phyloP scores from a whole-genome alignment of 2,329 filamentous ascomycete genomes.

The Lasiodiplodia sp. region DNA sequence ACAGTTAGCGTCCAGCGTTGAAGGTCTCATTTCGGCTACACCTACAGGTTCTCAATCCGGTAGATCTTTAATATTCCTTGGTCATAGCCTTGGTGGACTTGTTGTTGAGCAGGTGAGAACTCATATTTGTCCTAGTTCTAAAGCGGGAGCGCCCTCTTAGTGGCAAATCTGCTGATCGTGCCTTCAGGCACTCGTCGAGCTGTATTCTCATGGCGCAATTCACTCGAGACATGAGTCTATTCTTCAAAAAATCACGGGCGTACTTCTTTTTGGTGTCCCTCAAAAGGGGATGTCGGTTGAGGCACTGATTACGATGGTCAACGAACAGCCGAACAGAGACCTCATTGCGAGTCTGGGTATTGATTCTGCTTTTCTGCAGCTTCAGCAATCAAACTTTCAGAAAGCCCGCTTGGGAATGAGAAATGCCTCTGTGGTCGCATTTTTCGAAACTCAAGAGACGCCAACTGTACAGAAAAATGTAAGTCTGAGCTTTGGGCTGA shows the following conservation, averaged over 20 bases:
- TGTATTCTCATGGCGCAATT: not conserved
- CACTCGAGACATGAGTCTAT: not conserved
- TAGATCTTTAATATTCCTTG: not conserved
- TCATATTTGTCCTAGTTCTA: not conserved
- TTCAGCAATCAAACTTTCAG: not conserved
- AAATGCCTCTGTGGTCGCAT: not conserved
- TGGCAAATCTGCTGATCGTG: not conserved
- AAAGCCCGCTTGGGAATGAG: not conserved
- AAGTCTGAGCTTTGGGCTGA: not conserved
- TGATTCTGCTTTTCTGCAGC: not conserved
- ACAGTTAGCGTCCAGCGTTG: not conserved
- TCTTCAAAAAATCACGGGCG: not conserved
- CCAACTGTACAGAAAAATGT: not conserved
- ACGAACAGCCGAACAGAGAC: not conserved
- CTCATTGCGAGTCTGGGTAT: not conserved
- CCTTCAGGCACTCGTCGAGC: not conserved
- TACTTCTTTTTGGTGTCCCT: conserved; percentile 1
- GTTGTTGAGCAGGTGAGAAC: conserved; percentile 13
- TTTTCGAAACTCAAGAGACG: not conserved
- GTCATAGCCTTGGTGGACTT: conserved; percentile 3
- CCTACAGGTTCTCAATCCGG: no score
- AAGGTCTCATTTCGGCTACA: not conserved
- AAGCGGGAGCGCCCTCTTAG: not conserved
- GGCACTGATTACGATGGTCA: conserved; percentile 3
- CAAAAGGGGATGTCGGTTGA: not conserved